Percentiles rank a stretch among this genome's conserved stretches.
phyloP scores from a whole-genome alignment of 176 grass and related monocot genomes.

The Zoysia pacifica region DNA sequence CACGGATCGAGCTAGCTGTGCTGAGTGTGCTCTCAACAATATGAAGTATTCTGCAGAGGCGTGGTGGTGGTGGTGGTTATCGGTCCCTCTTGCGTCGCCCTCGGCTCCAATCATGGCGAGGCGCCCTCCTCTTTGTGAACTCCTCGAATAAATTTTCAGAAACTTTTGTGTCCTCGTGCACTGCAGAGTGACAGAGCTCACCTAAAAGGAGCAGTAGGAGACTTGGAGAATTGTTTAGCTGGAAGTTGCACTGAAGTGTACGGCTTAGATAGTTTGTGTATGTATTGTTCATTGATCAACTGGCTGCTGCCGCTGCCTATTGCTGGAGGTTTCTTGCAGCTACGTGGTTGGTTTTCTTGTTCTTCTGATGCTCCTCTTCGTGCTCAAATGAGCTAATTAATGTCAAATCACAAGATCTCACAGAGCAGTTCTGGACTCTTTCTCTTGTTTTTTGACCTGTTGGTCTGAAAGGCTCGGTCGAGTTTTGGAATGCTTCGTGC shows the following conservation, averaged over 20 bases:
- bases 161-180: neutral
- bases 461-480: neutral
- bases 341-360: neutral
- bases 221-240: neutral
- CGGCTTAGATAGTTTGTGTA: neutral
- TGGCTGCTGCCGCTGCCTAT: conserved; percentile 16
- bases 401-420: neutral
- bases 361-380: neutral
- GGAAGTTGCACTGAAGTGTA: conserved; percentile 10
- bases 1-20: neutral
- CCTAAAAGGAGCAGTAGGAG: conserved; percentile 7
- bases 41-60: neutral
- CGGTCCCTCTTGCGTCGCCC: conserved; percentile 4
- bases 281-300: conserved; percentile 10
- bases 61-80: conserved; percentile 7
- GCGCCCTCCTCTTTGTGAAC: neutral
- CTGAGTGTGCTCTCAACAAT: neutral
- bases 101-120: conserved; percentile 28
- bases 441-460: neutral
- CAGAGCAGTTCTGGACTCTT: neutral
- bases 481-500: neutral
- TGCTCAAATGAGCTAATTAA: neutral
- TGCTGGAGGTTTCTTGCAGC: conserved; percentile 26
- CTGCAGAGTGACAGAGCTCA: neutral
- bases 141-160: neutral